Evolutionary conservation across 345 rosid species (phyloP).

Genomic region (Murraya paniculata): DNA sequence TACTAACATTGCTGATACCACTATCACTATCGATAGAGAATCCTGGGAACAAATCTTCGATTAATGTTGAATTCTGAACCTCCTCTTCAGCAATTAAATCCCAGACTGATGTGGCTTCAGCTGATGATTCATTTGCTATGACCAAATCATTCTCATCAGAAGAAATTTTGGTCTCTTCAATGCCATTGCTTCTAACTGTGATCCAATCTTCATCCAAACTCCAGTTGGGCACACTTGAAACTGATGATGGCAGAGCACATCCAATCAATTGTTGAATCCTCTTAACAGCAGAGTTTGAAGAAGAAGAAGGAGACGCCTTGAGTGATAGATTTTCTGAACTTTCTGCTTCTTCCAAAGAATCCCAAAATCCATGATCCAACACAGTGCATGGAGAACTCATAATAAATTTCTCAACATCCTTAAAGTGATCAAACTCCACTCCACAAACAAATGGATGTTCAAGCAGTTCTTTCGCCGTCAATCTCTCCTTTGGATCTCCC

Average conservation of each 20-base stretch:
- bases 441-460: constrained; percentile 64
- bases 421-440: not conserved
- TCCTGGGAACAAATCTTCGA: constrained; percentile 37
- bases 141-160: constrained; percentile 18
- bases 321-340: constrained; percentile 22
- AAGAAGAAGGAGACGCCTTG: constrained; percentile 7
- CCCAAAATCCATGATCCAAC: constrained; percentile 77
- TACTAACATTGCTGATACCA: constrained; percentile 2
- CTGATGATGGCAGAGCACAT: not conserved
- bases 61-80: constrained; percentile 31
- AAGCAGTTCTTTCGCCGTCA: constrained; percentile 60
- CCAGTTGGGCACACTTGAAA: constrained; percentile 32
- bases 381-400: constrained; percentile 65
- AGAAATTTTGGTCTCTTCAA: constrained; percentile 28
- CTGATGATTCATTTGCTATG: constrained; percentile 27
- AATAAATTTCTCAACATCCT: constrained; percentile 7
- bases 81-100: constrained; percentile 31
- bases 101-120: not conserved
- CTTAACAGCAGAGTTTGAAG: constrained; percentile 25
- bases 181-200: constrained; percentile 50
- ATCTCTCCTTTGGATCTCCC: constrained; percentile 60
- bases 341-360: constrained; percentile 38
- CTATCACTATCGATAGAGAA: constrained; percentile 20
- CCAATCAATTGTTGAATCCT: constrained; percentile 53
- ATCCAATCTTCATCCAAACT: constrained; percentile 54